A percentile compares a stretch with the other conserved stretches of the same genome.
These are phyloP conservation scores for Paecilomyces dactylethromorphus DNA, from an alignment of 2,329 filamentous ascomycete genomes.

Conservation along the genomic window DNA sequence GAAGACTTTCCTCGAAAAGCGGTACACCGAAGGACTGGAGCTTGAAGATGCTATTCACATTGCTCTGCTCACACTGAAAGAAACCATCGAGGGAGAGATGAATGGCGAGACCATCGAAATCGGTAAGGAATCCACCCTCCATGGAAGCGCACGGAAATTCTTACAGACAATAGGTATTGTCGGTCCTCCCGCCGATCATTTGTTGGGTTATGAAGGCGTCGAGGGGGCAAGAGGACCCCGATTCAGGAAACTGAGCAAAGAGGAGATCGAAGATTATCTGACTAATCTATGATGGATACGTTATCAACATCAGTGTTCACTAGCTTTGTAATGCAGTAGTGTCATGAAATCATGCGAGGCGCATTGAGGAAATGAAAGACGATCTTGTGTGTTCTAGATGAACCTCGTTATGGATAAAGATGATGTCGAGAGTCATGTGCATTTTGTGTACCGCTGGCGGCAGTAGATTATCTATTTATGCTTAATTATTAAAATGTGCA, in stretches of 20 bases:
- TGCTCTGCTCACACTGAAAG: conserved; percentile 91
- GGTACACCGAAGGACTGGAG: conserved; percentile 95
- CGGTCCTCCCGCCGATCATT: conserved; percentile 84
- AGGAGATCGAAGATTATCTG: conserved; percentile 98
- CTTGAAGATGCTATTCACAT: conserved; percentile 98
- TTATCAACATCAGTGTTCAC: conserved; percentile 10
- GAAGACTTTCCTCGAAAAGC: conserved; percentile 98
- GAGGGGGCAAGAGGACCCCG: conserved; percentile 37
- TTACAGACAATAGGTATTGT: conserved; percentile 66
- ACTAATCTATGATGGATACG: conserved; percentile 73
- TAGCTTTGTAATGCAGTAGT: conserved; percentile 22
- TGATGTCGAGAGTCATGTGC: background rate
- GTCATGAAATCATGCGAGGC: conserved; percentile 15
- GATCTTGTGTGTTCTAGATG: conserved; percentile 1
- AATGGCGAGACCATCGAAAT: conserved; percentile 98
- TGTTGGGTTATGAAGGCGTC: conserved; percentile 67
- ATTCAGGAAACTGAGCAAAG: conserved; percentile 69
- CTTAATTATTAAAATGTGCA: background rate
- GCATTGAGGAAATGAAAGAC: conserved; percentile 2
- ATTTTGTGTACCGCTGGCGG: background rate
- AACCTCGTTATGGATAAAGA: background rate
- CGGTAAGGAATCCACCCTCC: conserved; percentile 49
- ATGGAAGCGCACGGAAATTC: conserved; percentile 1
- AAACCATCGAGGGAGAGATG: conserved; percentile 99
- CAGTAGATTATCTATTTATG: background rate